Conservation (phyloP, 352 stramenopile genomes). For the Phytophthora fragariaefolia region DNA sequence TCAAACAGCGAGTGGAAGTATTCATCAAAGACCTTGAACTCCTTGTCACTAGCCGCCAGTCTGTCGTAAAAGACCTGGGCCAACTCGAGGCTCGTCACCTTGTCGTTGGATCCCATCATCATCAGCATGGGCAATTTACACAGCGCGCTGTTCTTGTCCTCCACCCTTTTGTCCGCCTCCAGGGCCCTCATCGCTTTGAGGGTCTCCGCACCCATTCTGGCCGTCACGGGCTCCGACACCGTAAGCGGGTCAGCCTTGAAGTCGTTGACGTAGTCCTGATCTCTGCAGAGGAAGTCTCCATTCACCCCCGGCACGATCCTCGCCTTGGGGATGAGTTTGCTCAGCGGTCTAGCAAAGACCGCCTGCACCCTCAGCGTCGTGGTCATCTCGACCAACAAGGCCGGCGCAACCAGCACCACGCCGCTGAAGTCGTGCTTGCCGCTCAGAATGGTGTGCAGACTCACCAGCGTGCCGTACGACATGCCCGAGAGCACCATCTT, state of each 20-base stretch:
- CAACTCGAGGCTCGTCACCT: constrained; percentile 57
- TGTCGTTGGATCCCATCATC: constrained; percentile 62
- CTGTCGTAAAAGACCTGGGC: constrained; percentile 56
- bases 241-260: constrained; percentile 56
- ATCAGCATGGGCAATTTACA: constrained; percentile 43
- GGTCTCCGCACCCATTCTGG: constrained; percentile 51
- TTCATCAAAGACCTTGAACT: constrained; percentile 63
- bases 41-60: constrained; percentile 55
- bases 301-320: constrained; percentile 70
- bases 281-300: constrained; percentile 25
- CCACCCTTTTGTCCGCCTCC: constrained; percentile 41
- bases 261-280: constrained; percentile 52
- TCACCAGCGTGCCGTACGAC: constrained; percentile 68
- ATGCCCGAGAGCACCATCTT: constrained; percentile 68
- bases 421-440: constrained; percentile 48
- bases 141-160: constrained; percentile 35
- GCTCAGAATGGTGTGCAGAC: constrained; percentile 62
- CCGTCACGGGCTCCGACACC: constrained; percentile 42
- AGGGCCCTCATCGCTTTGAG: constrained; percentile 48
- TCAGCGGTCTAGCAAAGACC: constrained; percentile 48
- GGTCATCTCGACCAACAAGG: constrained; percentile 64
- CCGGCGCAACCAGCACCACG: constrained; percentile 62
- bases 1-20: constrained; percentile 73
- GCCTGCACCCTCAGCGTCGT: constrained; percentile 49
- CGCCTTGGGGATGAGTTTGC: constrained; percentile 52